Evolutionary conservation across 257 asterid species (phyloP), one percentile per base, ranked within the genome.

Genomic region (Penstemon eatonii): DNA sequence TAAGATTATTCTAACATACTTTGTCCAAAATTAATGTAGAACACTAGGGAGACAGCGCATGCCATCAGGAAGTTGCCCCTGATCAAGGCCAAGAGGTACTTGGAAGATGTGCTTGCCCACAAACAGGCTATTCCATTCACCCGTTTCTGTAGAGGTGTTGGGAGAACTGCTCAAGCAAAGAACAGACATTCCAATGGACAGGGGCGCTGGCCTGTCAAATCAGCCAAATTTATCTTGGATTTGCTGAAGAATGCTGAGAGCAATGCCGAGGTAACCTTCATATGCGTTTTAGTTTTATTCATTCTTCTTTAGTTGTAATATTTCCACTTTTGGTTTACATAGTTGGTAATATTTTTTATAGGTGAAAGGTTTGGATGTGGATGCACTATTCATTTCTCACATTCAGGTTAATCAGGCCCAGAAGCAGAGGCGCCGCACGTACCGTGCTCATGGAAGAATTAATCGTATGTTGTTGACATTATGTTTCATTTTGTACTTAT

Each of bases 281-380:
- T 5, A 44, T 12, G 5, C 8, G 10, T 59, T 2, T 43, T n/a
- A 36, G 10, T 59, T 2, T 43, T n/a, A 36, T 1, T 56, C 44
- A 0, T 4, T 43, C 7, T 65, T 12, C 0, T 9, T 46, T 60
- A 3, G 37, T 15, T 12, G 5, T 4, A 25, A 18, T 19, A n/a
- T 1, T 19, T 19, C 2, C 8, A 47, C 4, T 3, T 49, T 11
- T 55, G n/a, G 1, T n/a, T 18, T 5, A 25, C 33, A n/a, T 52
- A 13, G 4, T 6, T 51, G 15, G 0, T 12, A 40, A 46, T 67
- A 12, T 19, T 43, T 36, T 5, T 67, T 13, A 56, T 78, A 91
- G 97, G 96, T 91, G 49, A 91, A 91, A 81, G 96, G 96, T 36
- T 81, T 91, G 85, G 97, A 91, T 65, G 97, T 89, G 72, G 97